Evolutionary conservation across 2,329 filamentous ascomycete species (phyloP), one percentile per base, ranked within the genome.

Genomic region (Ambrosiella cleistominuta): DNA sequence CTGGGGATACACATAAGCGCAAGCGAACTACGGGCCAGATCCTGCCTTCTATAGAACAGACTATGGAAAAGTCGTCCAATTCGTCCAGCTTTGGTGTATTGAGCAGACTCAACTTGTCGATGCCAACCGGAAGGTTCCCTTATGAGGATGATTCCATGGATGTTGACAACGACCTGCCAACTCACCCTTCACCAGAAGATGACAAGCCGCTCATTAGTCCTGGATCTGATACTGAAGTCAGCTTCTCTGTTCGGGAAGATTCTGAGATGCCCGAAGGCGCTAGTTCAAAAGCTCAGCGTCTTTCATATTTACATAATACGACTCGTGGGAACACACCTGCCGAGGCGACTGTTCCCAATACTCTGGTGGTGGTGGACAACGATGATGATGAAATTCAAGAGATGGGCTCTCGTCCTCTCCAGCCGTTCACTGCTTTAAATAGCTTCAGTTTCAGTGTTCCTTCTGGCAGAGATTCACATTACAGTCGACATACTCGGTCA

Each of bases 291-390:
- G 52, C 38, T 15, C n/a, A n/a, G 7, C 52, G 52, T 9, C 15
- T 54, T n/a, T 54, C 52, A 12, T 54, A 54, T 54, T 27, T 54
- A 8, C 52, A 54, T 9, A 42, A 54, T n/a, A 54, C 52, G 38
- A 37, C 52, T 9, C 52, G 52, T 40, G 52, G 52, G 12, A 54
- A 37, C 9, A 54, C 52, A 39, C 52, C 52, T 15, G 38, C 42
- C 4, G 42, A 40, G 6, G 38, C 11, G 2, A 27, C 52, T 12
- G 6, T 54, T 13, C n/a, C 52, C 11, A 38, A 27, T 6, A 12
- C 37, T 7, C 19, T n/a, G 2, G n/a, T 39, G 4, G 19, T 54
- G 13, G 52, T n/a, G 8, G 38, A 40, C 27, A 19, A 54, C 35
- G 52, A 54, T 36, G 50, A 54, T 19, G 35, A 39, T 17, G 38